phyloP scores from a whole-genome alignment of 139 green algal species.

The Yamagishiella unicocca region DNA sequence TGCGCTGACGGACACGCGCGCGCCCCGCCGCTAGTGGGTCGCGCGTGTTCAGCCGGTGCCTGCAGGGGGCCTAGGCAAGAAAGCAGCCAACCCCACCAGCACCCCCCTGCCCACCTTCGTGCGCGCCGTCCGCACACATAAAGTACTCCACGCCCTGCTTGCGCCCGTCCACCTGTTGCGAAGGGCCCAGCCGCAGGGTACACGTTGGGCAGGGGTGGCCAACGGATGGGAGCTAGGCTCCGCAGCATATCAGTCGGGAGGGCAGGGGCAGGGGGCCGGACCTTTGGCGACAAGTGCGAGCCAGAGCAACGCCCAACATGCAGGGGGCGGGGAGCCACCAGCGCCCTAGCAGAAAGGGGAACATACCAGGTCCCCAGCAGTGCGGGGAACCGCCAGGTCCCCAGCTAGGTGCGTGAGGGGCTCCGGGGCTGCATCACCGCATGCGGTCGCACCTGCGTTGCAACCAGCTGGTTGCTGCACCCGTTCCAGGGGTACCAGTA shows the following conservation, averaged over 20 bases:
- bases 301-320: background rate
- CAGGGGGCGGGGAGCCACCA: too few relatives aligned
- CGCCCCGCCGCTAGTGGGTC: background rate
- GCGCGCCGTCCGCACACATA: slow-evolving; percentile 10
- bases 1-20: too few relatives aligned
- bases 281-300: background rate
- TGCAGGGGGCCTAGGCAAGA: background rate
- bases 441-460: background rate
- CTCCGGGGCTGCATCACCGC: background rate
- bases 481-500: slow-evolving; percentile 13
- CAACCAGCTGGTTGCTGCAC: slow-evolving; percentile 5
- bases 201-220: background rate
- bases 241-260: background rate
- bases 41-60: background rate
- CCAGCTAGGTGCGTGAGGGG: background rate
- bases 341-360: too few relatives aligned
- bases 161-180: background rate
- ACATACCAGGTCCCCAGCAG: background rate
- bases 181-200: too few relatives aligned
- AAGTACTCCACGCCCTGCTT: slow-evolving; percentile 30
- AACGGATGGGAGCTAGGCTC: background rate
- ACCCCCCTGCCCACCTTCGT: slow-evolving; percentile 27
- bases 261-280: background rate
- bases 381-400: background rate
- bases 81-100: background rate